These are phyloP conservation scores for Fusarium robinianum DNA, from an alignment of 2,329 filamentous ascomycete genomes.

Conservation along the genomic window DNA sequence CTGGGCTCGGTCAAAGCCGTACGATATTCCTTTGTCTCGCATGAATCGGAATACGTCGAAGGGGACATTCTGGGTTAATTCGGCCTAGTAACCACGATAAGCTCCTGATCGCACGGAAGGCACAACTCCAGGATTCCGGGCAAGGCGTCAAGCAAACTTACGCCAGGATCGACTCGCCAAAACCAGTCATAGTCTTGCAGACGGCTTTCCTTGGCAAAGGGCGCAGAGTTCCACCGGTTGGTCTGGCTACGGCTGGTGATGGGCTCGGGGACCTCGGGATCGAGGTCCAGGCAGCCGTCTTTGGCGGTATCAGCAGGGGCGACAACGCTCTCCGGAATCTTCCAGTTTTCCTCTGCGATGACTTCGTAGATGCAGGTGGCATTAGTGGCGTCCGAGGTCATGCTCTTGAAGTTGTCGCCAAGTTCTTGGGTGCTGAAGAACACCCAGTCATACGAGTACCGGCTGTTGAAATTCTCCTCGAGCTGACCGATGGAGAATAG, in stretches of 20 bases:
- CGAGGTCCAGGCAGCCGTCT: constrained; percentile 3
- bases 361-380: constrained; percentile 73
- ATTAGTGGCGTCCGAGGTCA: constrained; percentile 69
- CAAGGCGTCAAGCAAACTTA: constrained; percentile 44
- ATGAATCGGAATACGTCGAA: constrained; percentile 89
- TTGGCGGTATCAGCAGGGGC: constrained; percentile 1
- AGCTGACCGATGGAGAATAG: constrained; percentile 59
- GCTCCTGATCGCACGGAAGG: constrained; percentile 1
- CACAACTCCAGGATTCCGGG: background rate
- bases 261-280: constrained; percentile 4
- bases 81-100: constrained; percentile 45
- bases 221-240: constrained; percentile 81
- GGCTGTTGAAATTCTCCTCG: constrained; percentile 68
- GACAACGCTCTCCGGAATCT: constrained; percentile 53
- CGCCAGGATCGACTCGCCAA: constrained; percentile 64
- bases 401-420: constrained; percentile 73
- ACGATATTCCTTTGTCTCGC: constrained; percentile 80
- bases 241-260: constrained; percentile 63
- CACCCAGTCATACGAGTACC: constrained; percentile 85
- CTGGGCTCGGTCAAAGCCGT: constrained; percentile 64
- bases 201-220: constrained; percentile 79
- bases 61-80: constrained; percentile 65
- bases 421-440: constrained; percentile 86
- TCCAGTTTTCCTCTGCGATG: constrained; percentile 78
- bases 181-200: constrained; percentile 65